Evolutionary conservation across 345 rosid genomes (phyloP), one percentile per base, ranked within the genome.

Genomic region (Hibiscus tridactylites): DNA sequence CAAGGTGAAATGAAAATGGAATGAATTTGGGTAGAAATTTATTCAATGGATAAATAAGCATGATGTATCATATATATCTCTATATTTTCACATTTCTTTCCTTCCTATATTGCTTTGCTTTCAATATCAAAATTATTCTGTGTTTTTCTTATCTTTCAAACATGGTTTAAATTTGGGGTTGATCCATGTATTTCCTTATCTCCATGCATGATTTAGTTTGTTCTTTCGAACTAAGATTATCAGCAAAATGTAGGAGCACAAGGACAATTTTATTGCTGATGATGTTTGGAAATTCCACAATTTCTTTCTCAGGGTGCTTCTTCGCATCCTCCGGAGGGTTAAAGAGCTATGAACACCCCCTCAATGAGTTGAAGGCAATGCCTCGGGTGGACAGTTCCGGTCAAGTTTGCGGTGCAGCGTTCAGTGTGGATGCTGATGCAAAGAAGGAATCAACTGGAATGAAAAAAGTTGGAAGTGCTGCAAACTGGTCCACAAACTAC

Each of bases 381-480:
- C 98, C 97, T 0, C 87, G 96, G 80, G 97, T 94, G 58, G 97
- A 94, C 78, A 94, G 98, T 75, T 94, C 96, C 0, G 96, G 97
- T 29, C 74, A 94, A 68, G 85, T 90, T 29, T 91, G 97, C 3
- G 97, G 97, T 61, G 86, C 96, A 1, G 83, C 54, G 21, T 91
- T 94, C 84, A 83, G 82, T 83, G 96, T 91, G 77, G 96, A 94
- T 79, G 77, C 80, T 0, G 95, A 84, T 70, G 58, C 89, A 53
- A 90, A 90, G 90, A 90, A 91, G 88, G 88, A 82, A 72, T 61
- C 80, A 15, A 15, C 75, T 42, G 84, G 92, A 82, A 89, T 94
- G 92, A 96, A 97, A 1, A 88, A 97, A 76, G 96, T 88, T 37
- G 97, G 91, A 33, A 94, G 98, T 62, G 88, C 91, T n/a, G 91